phyloP scores from a whole-genome alignment of 768 basidiomycete species.

The Strobilomyces echinocephalus region DNA sequence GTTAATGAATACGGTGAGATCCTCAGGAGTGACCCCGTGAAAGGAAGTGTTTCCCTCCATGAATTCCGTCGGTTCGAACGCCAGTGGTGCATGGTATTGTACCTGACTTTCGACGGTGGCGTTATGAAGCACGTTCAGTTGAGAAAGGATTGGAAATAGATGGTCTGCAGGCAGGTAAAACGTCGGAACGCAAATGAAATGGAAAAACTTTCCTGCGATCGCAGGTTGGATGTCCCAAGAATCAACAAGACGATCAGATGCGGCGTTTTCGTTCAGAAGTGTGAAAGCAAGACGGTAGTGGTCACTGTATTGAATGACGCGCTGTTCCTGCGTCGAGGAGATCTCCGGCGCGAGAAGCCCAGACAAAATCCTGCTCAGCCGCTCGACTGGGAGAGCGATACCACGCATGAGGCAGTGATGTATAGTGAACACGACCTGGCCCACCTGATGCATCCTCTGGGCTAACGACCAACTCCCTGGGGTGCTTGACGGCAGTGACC shows the following conservation, averaged over 20 bases:
- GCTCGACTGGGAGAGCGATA: conserved; percentile 28
- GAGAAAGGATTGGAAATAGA: conserved; percentile 58
- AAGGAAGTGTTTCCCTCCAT: conserved; percentile 30
- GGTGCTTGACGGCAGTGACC: conserved; percentile 18
- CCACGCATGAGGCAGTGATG: conserved; percentile 9
- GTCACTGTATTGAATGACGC: conserved; percentile 70
- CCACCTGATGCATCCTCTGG: conserved; percentile 27
- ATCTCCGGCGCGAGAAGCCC: conserved; percentile 40
- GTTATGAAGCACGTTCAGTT: conserved; percentile 70
- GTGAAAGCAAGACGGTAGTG: conserved; percentile 89
- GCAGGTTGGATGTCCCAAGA: conserved; percentile 73
- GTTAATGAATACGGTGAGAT: conserved; percentile 91
- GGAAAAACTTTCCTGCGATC: conserved; percentile 51
- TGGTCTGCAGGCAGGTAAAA: conserved; percentile 46
- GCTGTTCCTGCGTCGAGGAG: conserved; percentile 46
- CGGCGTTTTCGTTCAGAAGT: conserved; percentile 84
- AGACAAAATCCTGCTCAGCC: conserved; percentile 36
- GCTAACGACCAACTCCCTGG: conserved; percentile 19
- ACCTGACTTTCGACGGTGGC: conserved; percentile 94
- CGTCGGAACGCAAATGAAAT: conserved; percentile 15
- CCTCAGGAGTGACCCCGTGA: conserved; percentile 69
- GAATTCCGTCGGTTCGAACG: conserved; percentile 58
- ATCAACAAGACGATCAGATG: conserved; percentile 51
- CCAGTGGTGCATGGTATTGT: conserved; percentile 85
- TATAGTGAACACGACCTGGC: conserved; percentile 6